These are phyloP conservation scores for Daedaleopsis nitida DNA, from an alignment of 768 basidiomycete species.

Conservation along the genomic window DNA sequence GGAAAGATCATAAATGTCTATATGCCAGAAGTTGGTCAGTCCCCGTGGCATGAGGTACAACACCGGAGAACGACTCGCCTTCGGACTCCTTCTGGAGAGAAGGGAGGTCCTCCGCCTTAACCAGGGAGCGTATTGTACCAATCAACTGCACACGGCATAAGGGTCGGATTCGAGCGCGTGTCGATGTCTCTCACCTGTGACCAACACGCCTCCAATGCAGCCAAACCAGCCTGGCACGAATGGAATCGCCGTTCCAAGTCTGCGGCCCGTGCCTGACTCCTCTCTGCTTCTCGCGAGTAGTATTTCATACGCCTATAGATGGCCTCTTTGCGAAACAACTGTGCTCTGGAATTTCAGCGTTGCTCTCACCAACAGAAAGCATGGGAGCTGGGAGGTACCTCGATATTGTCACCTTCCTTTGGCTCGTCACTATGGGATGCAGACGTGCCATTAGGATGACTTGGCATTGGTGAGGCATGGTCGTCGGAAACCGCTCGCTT, in stretches of 20 bases:
- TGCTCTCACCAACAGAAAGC: too few relatives aligned
- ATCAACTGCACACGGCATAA: slow-evolving; percentile 24
- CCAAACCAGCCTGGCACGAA: slow-evolving; percentile 32
- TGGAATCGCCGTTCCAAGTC: slow-evolving; percentile 30
- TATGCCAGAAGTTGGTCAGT: neutral
- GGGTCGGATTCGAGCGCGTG: neutral
- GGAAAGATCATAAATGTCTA: slow-evolving; percentile 30
- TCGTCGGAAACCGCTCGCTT: slow-evolving; percentile 30
- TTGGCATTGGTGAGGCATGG: slow-evolving; percentile 22
- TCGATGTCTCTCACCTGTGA: slow-evolving; percentile 23
- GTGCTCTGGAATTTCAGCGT: neutral
- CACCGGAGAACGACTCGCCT: slow-evolving; percentile 20
- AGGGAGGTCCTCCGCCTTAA: slow-evolving; percentile 29
- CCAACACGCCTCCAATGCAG: slow-evolving; percentile 34
- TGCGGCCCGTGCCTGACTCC: slow-evolving; percentile 28
- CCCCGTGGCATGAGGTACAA: neutral
- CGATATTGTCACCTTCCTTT: slow-evolving; percentile 31
- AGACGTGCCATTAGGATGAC: slow-evolving; percentile 27
- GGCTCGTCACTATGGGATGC: slow-evolving; percentile 29
- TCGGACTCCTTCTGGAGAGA: slow-evolving; percentile 24
- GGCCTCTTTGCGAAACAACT: slow-evolving; percentile 36
- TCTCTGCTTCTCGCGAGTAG: slow-evolving; percentile 34
- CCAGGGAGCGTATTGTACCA: slow-evolving; percentile 30
- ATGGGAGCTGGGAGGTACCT: slow-evolving; percentile 20
- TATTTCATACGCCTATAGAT: slow-evolving; percentile 34